Percentiles rank a stretch among this genome's conserved stretches.
Conservation (phyloP, 179 eudicot species). For the Nepenthes alata region DNA sequence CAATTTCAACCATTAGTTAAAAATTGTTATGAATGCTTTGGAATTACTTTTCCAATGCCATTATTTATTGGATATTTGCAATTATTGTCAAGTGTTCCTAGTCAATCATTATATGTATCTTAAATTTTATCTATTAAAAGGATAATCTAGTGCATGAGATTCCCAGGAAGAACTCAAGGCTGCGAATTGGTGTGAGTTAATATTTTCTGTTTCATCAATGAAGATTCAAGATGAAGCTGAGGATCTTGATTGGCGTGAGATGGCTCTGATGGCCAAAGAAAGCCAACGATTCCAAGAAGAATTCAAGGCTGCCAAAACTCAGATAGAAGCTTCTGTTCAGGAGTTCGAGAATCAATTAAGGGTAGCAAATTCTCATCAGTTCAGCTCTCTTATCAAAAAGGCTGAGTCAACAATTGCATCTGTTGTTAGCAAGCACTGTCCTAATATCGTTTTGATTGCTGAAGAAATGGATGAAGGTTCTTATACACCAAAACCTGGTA, state of each 20-base stretch:
- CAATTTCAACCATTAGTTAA: too few relatives aligned
- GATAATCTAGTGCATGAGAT: too few relatives aligned
- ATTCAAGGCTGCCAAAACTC: constrained; percentile 33
- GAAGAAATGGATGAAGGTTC: constrained; percentile 25
- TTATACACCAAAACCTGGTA: constrained; percentile 48
- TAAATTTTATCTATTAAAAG: too few relatives aligned
- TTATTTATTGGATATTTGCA: too few relatives aligned
- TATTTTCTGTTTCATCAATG: constrained; percentile 11
- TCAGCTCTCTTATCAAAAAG: constrained; percentile 46
- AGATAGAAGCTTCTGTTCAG: constrained; percentile 40
- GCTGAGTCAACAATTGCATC: constrained; percentile 64
- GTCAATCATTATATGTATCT: too few relatives aligned
- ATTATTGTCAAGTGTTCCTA: too few relatives aligned
- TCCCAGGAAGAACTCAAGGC: too few relatives aligned
- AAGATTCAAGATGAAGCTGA: constrained; percentile 60
- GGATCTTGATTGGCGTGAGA: constrained; percentile 73
- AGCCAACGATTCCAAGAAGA: constrained; percentile 43
- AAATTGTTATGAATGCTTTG: too few relatives aligned
- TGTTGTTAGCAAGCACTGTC: constrained; percentile 43
- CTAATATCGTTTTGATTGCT: constrained; percentile 15
- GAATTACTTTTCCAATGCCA: too few relatives aligned
- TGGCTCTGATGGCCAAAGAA: constrained; percentile 55
- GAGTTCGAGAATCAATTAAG: constrained; percentile 53
- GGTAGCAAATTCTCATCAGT: constrained; percentile 24
- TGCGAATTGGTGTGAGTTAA: too few relatives aligned